Evolutionary conservation across 78 protist genomes (phyloP).

Genomic region (Isochrysis galbana): DNA sequence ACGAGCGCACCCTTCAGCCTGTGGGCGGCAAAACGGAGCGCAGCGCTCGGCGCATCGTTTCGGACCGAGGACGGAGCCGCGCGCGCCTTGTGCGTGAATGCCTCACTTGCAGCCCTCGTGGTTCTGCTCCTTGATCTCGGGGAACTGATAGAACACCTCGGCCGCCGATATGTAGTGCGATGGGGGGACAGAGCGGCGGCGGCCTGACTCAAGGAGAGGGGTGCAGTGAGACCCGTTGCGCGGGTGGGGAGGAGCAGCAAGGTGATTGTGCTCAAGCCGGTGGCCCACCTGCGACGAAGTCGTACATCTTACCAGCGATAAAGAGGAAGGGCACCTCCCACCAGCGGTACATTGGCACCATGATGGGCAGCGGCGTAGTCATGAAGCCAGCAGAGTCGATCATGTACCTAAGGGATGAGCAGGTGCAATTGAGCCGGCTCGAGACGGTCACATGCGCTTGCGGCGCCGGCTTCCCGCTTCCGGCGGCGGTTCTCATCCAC

Average conservation of each 20-base stretch:
- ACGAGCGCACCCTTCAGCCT: constrained; percentile 36
- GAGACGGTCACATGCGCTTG: no score
- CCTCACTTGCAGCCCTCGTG: not conserved
- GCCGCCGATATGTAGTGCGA: constrained; percentile 25
- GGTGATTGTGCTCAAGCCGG: not conserved
- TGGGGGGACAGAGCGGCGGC: constrained; percentile 20
- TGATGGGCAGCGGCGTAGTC: constrained; percentile 78
- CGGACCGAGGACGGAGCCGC: no score
- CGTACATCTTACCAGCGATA: constrained; percentile 81
- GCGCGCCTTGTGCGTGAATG: no score
- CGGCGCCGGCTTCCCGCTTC: no score
- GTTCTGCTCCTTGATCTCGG: not conserved
- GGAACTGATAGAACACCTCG: constrained; percentile 33
- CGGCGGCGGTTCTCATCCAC: no score
- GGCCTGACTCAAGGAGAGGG: no score
- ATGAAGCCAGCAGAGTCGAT: constrained; percentile 51
- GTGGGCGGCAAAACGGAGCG: no score
- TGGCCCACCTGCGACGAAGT: constrained; percentile 73
- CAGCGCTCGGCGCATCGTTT: no score
- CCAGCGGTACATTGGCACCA: constrained; percentile 74
- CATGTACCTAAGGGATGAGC: no score
- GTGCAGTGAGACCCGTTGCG: no score
- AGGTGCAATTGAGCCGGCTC: no score
- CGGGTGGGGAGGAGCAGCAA: not conserved
- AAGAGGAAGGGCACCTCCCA: constrained; percentile 65